Base-by-base conservation (phyloP, 2,329 filamentous ascomycete genomes). In the Penicillium sp. region DNA sequence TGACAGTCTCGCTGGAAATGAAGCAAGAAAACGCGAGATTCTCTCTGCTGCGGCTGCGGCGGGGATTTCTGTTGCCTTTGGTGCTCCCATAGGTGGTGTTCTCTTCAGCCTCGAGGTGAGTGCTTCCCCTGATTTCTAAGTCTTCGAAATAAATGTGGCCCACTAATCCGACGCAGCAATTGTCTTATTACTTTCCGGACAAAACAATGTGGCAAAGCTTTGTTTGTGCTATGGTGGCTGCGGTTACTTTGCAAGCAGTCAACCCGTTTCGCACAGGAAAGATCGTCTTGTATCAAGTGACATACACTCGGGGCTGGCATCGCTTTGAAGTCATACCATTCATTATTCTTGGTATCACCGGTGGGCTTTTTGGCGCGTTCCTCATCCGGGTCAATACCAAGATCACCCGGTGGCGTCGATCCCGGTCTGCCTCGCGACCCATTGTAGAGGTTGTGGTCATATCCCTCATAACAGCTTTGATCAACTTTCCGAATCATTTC, bases 181-280 rank as follows among this genome's bases (percentile, higher is more conserved):
- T 97, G 3, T 95, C 90, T 1, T 97, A 96, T 67, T 97, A 96
- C 69, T 97, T 97, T 59, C 91, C 93, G 0, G 91, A 97, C 71
- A 97, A 97, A 70, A 97, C 93, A 8, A 97, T 98, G 93, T 98
- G 93, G 93, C 93, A 96, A 67, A 95, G 90, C 62, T 98, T 98
- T 64, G 93, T 98, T 36, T 97, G 93, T 62, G 93, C 93, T 65
- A 97, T 97, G 90, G 88, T 95, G n/a, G 93, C 90, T 12, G 91
- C 93, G 13, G 88, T 97, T 34, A 89, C 90, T 11, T 76, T 98
- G 4, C 91, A 97, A 68, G 88, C 88, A 4, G 81, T 95, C 52
- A 93, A 98, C 65, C 93, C 93, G 4, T 96, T 97, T 66, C 82
- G 93, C 45, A 95, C 90, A 1, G 93, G 91, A 46, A 94, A 98